Percentiles rank a stretch among this genome's conserved stretches.
These are phyloP conservation scores for Byssothecium circinans DNA, from an alignment of 2,329 filamentous ascomycete genomes.

Conservation along the genomic window DNA sequence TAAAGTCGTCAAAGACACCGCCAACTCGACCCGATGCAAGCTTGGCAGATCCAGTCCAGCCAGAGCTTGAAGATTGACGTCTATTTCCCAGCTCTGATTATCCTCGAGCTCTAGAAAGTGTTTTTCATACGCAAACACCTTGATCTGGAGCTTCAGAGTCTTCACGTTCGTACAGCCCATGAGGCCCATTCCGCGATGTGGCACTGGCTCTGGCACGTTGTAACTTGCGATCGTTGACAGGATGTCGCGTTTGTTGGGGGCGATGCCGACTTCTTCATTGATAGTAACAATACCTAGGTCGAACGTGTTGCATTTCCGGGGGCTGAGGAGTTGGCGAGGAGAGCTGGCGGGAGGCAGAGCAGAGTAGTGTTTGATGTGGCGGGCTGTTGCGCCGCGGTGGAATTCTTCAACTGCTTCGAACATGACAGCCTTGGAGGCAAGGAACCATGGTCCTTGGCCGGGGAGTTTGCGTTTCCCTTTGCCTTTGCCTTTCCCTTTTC, in stretches of 20 bases:
- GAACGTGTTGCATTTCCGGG: neutral
- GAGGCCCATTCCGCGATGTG: too few relatives aligned
- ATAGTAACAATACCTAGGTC: neutral
- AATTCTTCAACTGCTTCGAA: constrained; percentile 3
- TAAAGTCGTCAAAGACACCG: too few relatives aligned
- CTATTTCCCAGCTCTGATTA: too few relatives aligned
- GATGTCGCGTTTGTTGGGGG: neutral
- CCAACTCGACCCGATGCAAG: too few relatives aligned
- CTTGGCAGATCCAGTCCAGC: too few relatives aligned
- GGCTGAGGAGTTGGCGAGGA: neutral
- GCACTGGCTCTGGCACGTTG: too few relatives aligned
- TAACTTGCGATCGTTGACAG: too few relatives aligned
- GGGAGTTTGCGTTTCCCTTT: neutral
- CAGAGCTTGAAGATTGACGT: too few relatives aligned
- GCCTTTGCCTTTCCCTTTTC: constrained; percentile 50
- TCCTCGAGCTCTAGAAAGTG: too few relatives aligned
- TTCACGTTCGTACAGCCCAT: too few relatives aligned
- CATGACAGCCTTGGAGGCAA: constrained; percentile 2
- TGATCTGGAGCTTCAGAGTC: too few relatives aligned
- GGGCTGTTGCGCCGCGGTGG: neutral
- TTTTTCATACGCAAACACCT: too few relatives aligned
- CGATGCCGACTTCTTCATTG: neutral
- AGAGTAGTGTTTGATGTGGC: neutral
- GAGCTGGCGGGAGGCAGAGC: neutral
- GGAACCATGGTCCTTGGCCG: constrained; percentile 1